These are phyloP conservation scores for Metschnikowia sp. DNA, from an alignment of 805 yeast genomes.

Conservation along the genomic window DNA sequence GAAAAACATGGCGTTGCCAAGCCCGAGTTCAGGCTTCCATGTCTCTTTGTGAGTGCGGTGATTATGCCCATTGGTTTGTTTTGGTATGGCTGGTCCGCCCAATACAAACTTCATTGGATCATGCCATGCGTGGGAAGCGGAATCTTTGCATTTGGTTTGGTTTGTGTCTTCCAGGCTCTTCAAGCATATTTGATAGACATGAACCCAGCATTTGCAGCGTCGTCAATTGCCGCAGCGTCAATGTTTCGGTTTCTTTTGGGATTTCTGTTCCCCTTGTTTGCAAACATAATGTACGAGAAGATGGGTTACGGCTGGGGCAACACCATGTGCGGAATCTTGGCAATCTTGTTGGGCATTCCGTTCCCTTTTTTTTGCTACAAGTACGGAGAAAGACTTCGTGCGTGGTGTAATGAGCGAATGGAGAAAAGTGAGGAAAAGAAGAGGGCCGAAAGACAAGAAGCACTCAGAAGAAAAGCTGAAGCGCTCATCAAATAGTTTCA, in stretches of 20 bases:
- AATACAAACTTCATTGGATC: constrained; percentile 35
- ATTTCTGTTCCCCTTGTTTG: constrained; percentile 37
- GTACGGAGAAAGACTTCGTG: constrained; percentile 35
- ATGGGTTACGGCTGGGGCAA: constrained; percentile 41
- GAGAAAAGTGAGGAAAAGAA: constrained; percentile 20
- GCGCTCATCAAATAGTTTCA: background rate
- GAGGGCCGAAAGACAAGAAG: background rate
- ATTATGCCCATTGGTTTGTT: constrained; percentile 35
- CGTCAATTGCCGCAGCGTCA: constrained; percentile 42
- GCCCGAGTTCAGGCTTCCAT: constrained; percentile 39
- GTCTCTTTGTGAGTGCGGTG: constrained; percentile 30
- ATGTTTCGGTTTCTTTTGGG: constrained; percentile 38
- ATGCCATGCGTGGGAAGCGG: constrained; percentile 37
- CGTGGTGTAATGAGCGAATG: constrained; percentile 31
- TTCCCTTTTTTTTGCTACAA: constrained; percentile 35
- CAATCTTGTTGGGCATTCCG: constrained; percentile 33
- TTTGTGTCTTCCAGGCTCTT: constrained; percentile 36
- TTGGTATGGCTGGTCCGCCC: constrained; percentile 42
- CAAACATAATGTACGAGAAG: constrained; percentile 31
- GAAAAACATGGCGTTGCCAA: constrained; percentile 30
- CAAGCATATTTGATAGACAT: constrained; percentile 39
- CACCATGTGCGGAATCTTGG: constrained; percentile 36
- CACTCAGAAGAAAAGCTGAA: constrained; percentile 1
- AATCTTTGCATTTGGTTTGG: constrained; percentile 35
- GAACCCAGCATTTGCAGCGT: constrained; percentile 37